Percentiles rank a stretch among this genome's conserved stretches.
These are phyloP conservation scores for Lichtheimia ornata DNA, from an alignment of 371 early-diverging fungal species.

Conservation along the genomic window DNA sequence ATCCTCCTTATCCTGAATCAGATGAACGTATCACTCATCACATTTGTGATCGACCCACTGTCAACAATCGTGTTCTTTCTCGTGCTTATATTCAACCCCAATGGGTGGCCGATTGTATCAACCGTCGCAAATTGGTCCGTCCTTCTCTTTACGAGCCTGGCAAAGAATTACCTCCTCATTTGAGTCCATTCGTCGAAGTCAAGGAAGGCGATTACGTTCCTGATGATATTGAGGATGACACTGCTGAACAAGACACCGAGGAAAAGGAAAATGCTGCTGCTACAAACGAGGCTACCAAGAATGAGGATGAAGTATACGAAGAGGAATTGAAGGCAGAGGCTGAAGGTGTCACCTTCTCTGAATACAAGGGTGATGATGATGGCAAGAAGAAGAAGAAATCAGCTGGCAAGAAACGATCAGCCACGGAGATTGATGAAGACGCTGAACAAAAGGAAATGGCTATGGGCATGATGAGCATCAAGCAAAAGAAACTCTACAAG, in stretches of 20 bases:
- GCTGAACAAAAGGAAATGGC: constrained; percentile 86
- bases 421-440: constrained; percentile 68
- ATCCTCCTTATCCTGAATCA: constrained; percentile 78
- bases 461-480: constrained; percentile 93
- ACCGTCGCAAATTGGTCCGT: constrained; percentile 76
- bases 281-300: constrained; percentile 39
- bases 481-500: constrained; percentile 84
- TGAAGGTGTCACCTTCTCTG: constrained; percentile 72
- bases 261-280: constrained; percentile 51
- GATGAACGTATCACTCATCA: constrained; percentile 88
- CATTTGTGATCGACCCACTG: constrained; percentile 84
- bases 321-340: constrained; percentile 78
- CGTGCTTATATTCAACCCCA: constrained; percentile 97
- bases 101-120: constrained; percentile 95
- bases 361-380: constrained; percentile 60
- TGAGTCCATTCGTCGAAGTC: constrained; percentile 91
- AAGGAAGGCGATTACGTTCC: constrained; percentile 90
- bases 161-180: constrained; percentile 85
- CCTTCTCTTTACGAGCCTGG: constrained; percentile 81
- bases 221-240: constrained; percentile 49
- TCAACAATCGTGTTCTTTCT: constrained; percentile 61
- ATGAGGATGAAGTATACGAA: constrained; percentile 54
- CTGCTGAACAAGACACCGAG: constrained; percentile 41
- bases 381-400: constrained; percentile 51
- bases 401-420: constrained; percentile 59